phyloP scores from a whole-genome alignment of 2,329 filamentous ascomycete species.

The Ceratocystis cacaofunesta region DNA sequence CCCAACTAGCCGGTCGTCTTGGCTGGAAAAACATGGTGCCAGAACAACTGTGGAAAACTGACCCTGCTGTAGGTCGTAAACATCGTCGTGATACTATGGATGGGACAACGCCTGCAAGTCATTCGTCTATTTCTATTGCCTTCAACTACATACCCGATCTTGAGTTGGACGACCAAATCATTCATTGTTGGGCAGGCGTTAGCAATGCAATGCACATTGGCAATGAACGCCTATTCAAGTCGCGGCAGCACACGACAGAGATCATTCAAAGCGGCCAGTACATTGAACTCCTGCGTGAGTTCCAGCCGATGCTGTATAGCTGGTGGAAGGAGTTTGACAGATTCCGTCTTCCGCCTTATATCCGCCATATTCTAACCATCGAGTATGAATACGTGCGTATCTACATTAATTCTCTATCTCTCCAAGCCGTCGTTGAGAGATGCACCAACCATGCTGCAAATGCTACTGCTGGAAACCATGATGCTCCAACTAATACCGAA shows the following conservation, averaged over 20 bases:
- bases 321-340: slow-evolving; percentile 75
- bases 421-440: slow-evolving; percentile 88
- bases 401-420: slow-evolving; percentile 83
- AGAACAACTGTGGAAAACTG: slow-evolving; percentile 43
- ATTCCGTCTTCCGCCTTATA: slow-evolving; percentile 52
- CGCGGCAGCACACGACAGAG: slow-evolving; percentile 72
- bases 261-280: slow-evolving; percentile 81
- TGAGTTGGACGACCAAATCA: slow-evolving; percentile 53
- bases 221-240: slow-evolving; percentile 77
- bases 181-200: slow-evolving; percentile 86
- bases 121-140: slow-evolving; percentile 39
- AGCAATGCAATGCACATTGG: slow-evolving; percentile 84
- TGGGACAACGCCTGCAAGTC: slow-evolving; percentile 46
- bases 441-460: slow-evolving; percentile 61
- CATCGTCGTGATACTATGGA: slow-evolving; percentile 32
- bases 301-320: slow-evolving; percentile 59
- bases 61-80: slow-evolving; percentile 40
- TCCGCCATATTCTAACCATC: slow-evolving; percentile 67
- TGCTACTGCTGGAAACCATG: slow-evolving; percentile 21
- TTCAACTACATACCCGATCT: slow-evolving; percentile 54
- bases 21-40: slow-evolving; percentile 92
- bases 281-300: slow-evolving; percentile 62
- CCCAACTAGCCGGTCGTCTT: slow-evolving; percentile 81
- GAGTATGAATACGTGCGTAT: slow-evolving; percentile 93
- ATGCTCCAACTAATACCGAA: slow-evolving; percentile 25